Conservation (phyloP, 2,329 filamentous ascomycete genomes). For the Colletotrichum filicis region DNA sequence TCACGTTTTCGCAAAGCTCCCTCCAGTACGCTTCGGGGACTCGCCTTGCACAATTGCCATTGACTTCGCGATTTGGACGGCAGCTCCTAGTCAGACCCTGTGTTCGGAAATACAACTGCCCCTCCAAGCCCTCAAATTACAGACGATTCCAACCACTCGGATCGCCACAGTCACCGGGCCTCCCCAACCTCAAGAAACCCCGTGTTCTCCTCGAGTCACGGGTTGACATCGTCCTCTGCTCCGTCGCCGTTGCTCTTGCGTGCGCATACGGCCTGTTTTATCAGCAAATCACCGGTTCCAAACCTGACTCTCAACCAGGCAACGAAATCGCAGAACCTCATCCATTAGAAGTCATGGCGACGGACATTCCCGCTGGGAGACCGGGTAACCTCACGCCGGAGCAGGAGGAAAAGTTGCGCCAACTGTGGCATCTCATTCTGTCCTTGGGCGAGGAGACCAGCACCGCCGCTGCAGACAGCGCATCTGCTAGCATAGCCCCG, state of each 20-base stretch:
- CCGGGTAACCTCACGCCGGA: constrained; percentile 90
- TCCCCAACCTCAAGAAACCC: neutral
- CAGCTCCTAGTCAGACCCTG: neutral
- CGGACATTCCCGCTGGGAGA: constrained; percentile 71
- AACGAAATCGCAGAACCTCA: neutral
- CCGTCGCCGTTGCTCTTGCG: constrained; percentile 27
- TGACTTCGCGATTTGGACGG: neutral
- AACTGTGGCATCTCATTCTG: constrained; percentile 84
- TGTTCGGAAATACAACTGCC: neutral
- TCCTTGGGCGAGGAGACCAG: constrained; percentile 62
- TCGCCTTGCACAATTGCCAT: neutral
- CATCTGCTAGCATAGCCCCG: constrained; percentile 40
- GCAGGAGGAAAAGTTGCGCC: constrained; percentile 87
- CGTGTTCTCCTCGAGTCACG: constrained; percentile 30
- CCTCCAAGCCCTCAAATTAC: constrained; percentile 4
- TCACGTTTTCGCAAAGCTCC: constrained; percentile 2
- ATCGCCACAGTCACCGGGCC: neutral
- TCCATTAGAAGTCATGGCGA: constrained; percentile 49
- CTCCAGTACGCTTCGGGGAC: constrained; percentile 5
- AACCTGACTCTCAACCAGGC: neutral
- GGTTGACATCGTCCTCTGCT: constrained; percentile 20
- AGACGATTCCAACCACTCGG: constrained; percentile 2
- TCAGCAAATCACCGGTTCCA: neutral
- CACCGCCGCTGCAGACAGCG: constrained; percentile 37
- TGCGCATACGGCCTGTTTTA: constrained; percentile 28